Conservation (phyloP, 495 filamentous ascomycete species). For the Oidiodendron maius region DNA sequence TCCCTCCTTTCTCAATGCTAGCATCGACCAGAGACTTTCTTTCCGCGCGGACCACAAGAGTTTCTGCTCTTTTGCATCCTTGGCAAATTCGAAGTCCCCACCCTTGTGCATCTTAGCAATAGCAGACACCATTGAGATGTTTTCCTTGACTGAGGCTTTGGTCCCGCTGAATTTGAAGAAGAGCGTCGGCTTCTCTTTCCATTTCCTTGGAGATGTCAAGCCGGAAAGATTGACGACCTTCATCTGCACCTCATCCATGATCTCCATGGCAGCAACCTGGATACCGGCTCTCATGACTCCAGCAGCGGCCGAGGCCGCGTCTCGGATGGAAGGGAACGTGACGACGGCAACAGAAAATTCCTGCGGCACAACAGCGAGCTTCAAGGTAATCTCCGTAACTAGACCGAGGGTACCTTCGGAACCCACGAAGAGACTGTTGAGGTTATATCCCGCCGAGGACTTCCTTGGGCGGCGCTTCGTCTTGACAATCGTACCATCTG, state of each 20-base stretch:
- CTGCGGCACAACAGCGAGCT: conserved; percentile 67
- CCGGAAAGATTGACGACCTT: conserved; percentile 67
- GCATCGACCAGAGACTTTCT: conserved; percentile 69
- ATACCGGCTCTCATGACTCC: conserved; percentile 66
- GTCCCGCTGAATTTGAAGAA: conserved; percentile 85
- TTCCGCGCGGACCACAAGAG: conserved; percentile 73
- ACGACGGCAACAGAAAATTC: conserved; percentile 71
- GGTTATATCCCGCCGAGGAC: conserved; percentile 75
- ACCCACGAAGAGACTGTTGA: conserved; percentile 70
- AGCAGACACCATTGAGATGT: conserved; percentile 57
- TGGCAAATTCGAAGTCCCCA: conserved; percentile 69
- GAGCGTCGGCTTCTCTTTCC: conserved; percentile 72
- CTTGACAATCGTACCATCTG: conserved; percentile 75
- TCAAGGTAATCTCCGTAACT: conserved; percentile 71
- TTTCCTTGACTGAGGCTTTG: conserved; percentile 60
- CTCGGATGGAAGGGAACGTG: conserved; percentile 65
- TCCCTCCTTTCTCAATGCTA: conserved; percentile 58
- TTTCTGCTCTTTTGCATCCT: conserved; percentile 59
- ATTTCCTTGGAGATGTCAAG: conserved; percentile 56
- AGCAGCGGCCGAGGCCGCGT: conserved; percentile 64
- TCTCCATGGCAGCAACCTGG: conserved; percentile 73
- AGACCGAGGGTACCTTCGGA: conserved; percentile 75
- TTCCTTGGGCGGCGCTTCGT: conserved; percentile 69
- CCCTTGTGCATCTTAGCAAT: conserved; percentile 57
- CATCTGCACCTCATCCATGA: conserved; percentile 84